Conservation (phyloP, 75 land plant genomes). For the Cupressus sempervirens region DNA sequence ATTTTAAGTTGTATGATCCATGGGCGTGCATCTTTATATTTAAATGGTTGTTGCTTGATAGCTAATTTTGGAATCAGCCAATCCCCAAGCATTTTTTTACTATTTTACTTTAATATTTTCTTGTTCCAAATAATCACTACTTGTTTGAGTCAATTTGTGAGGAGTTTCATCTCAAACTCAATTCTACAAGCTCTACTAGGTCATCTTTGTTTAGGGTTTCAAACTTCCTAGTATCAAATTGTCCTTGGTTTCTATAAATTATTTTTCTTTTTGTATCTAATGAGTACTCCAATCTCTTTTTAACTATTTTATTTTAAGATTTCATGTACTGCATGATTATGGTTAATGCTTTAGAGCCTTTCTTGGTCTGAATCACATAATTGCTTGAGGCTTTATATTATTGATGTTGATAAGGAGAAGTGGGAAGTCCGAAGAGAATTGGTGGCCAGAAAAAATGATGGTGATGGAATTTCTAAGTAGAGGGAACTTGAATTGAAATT, state of each 20-base stretch:
- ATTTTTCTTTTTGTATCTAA: neutral
- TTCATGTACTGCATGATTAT: neutral
- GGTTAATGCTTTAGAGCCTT: neutral
- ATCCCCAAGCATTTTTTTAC: no score
- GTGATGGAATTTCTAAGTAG: neutral
- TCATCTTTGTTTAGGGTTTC: no score
- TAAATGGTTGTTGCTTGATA: neutral
- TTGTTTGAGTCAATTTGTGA: no score
- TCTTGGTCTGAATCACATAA: slow-evolving; percentile 39
- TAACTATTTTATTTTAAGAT: neutral
- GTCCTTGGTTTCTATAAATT: no score
- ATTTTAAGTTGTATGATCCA: neutral
- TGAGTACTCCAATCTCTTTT: neutral
- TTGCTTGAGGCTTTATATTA: slow-evolving; percentile 38
- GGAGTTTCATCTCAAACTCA: no score
- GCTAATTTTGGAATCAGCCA: no score
- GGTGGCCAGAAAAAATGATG: slow-evolving; percentile 19
- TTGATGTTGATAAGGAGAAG: slow-evolving; percentile 31
- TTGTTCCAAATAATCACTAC: no score
- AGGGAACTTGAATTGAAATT: slow-evolving; percentile 24
- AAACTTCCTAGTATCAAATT: no score
- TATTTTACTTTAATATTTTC: neutral
- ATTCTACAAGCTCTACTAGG: neutral
- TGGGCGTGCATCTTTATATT: neutral
- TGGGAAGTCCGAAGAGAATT: slow-evolving; percentile 53